These are phyloP conservation scores for Leptographium procerum DNA, from an alignment of 2,329 filamentous ascomycete species.

Conservation along the genomic window DNA sequence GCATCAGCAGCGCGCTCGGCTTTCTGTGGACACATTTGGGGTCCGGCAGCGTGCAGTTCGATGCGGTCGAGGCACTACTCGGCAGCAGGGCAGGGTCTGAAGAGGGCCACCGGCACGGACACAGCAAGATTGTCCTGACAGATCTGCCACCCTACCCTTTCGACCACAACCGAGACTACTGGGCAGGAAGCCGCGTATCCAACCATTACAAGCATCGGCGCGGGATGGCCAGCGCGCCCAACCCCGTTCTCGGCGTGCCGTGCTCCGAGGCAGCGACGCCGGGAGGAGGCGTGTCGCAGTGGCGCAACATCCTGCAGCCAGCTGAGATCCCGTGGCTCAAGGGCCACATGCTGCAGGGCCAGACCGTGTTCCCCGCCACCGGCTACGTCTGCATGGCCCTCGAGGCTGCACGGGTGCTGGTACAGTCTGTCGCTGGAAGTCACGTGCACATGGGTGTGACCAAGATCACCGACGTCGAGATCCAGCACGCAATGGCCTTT, in stretches of 20 bases:
- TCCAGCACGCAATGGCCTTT: not conserved
- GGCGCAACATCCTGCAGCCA: conserved; percentile 10
- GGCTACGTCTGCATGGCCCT: conserved; percentile 12
- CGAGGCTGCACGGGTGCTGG: conserved; percentile 4
- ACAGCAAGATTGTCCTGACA: conserved; percentile 2
- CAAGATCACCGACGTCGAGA: not conserved
- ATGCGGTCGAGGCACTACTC: not conserved
- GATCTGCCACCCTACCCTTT: conserved; percentile 12
- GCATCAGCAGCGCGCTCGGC: not conserved
- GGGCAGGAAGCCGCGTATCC: conserved; percentile 7
- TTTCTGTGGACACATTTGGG: not conserved
- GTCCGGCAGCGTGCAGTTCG: not conserved
- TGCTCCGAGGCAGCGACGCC: conserved; percentile 6
- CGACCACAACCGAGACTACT: conserved; percentile 11
- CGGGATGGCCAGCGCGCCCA: not conserved
- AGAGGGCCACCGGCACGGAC: too few relatives aligned
- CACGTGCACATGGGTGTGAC: conserved; percentile 22
- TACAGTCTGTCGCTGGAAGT: not conserved
- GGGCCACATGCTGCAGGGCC: conserved; percentile 16
- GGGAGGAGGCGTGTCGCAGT: conserved; percentile 5
- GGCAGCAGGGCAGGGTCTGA: too few relatives aligned
- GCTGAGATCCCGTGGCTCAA: conserved; percentile 13
- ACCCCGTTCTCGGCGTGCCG: conserved; percentile 12
- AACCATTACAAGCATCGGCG: not conserved
- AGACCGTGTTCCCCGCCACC: conserved; percentile 13